Evolutionary conservation across 352 stramenopile species (phyloP).

Genomic region (Phytophthora fragariae): DNA sequence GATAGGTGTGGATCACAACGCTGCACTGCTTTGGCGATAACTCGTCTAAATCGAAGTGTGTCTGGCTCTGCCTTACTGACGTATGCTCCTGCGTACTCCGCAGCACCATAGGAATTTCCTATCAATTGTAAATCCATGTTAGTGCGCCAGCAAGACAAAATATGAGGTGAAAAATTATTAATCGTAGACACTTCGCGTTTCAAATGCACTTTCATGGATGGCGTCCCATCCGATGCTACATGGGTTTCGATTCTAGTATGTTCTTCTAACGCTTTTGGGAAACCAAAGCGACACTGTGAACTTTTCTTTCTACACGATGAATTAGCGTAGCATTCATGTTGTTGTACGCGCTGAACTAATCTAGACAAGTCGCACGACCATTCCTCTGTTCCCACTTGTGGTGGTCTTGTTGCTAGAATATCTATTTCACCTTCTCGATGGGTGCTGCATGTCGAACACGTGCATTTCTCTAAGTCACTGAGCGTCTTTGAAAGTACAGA

Average conservation of each 20-base stretch:
- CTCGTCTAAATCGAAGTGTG: too few species aligned
- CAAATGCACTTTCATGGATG: constrained; percentile 1
- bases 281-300: background rate
- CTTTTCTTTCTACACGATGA: constrained; percentile 2
- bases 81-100: too few species aligned
- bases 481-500: constrained; percentile 11
- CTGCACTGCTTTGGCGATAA: too few species aligned
- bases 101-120: too few species aligned
- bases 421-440: background rate
- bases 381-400: background rate
- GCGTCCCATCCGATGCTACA: background rate
- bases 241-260: background rate
- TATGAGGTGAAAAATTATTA: constrained; percentile 12
- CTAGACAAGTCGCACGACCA: constrained; percentile 1
- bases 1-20: too few species aligned
- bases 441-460: background rate
- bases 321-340: constrained; percentile 1
- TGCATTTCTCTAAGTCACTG: background rate
- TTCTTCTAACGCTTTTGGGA: background rate
- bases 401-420: background rate
- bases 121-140: background rate
- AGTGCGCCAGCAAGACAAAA: constrained; percentile 1
- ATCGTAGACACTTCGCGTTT: constrained; percentile 13
- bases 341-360: background rate
- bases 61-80: too few species aligned